Conservation (phyloP, 257 asterid genomes). For the Voacanga thouarsii region DNA sequence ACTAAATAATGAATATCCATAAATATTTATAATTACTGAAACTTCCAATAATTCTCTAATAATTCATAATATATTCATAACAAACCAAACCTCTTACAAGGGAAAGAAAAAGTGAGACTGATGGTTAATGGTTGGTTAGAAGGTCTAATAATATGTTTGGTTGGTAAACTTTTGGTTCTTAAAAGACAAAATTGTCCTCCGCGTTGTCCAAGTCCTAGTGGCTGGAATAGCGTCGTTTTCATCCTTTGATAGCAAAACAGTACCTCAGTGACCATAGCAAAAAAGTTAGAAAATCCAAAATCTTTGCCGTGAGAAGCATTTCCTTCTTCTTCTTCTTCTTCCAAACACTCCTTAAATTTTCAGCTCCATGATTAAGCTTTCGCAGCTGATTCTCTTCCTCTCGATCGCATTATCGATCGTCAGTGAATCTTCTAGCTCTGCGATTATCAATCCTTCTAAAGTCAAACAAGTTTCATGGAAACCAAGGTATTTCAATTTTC, state of each 20-base stretch:
- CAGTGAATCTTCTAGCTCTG: conserved; percentile 39
- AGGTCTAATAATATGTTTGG: too few species aligned
- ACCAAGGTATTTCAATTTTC: conserved; percentile 59
- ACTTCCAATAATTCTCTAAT: too few species aligned
- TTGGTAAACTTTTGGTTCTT: too few species aligned
- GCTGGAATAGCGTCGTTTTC: neutral
- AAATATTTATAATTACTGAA: too few species aligned
- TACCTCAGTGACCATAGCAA: neutral
- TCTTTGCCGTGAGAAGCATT: conserved; percentile 2
- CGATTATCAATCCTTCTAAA: conserved; percentile 84
- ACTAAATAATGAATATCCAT: too few species aligned
- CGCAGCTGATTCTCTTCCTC: conserved; percentile 30
- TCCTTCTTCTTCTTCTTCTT: neutral
- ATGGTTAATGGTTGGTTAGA: too few species aligned
- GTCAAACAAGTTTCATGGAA: conserved; percentile 82
- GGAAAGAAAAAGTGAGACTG: too few species aligned
- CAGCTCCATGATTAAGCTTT: conserved; percentile 31
- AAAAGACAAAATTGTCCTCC: too few species aligned
- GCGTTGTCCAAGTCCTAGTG: neutral
- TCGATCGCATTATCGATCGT: conserved; percentile 47
- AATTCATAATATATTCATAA: too few species aligned
- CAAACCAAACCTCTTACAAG: too few species aligned
- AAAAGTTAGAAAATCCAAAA: neutral
- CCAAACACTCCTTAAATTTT: neutral
- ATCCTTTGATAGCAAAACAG: neutral